Percentiles rank a stretch among this genome's conserved stretches.
Conservation (phyloP, 176 grass and related monocot genomes). For the Miscanthus lutarioriparius region DNA sequence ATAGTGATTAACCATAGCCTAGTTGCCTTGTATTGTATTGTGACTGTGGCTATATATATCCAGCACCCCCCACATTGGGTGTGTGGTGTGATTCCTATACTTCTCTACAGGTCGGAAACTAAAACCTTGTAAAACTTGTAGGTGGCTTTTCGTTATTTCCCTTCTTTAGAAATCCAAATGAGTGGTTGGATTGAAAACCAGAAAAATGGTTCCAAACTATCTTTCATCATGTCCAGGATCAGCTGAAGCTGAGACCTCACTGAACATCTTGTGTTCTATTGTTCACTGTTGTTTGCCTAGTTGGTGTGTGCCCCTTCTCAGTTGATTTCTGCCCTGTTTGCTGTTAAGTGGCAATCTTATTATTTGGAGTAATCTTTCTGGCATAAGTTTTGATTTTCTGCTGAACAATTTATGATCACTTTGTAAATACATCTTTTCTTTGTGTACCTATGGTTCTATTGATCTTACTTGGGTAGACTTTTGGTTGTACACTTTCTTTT, state of each 20-base stretch:
- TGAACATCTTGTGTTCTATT: neutral
- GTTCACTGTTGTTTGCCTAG: neutral
- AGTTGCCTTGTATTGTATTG: too few species aligned
- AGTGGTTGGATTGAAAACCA: neutral
- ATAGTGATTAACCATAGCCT: too few species aligned
- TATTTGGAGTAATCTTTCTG: neutral
- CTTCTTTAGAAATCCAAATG: neutral
- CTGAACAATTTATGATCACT: constrained; percentile 24
- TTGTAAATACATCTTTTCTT: neutral
- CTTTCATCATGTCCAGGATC: constrained; percentile 17
- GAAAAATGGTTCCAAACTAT: neutral
- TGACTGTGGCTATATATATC: too few species aligned
- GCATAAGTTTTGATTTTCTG: neutral
- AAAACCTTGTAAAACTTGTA: neutral
- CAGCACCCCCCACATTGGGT: too few species aligned
- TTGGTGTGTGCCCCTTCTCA: neutral
- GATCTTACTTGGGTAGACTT: neutral
- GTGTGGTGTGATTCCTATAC: too few species aligned
- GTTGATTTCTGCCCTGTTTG: constrained; percentile 25
- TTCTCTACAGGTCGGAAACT: neutral
- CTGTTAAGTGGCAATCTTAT: neutral
- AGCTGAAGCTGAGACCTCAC: constrained; percentile 1
- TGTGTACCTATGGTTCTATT: neutral
- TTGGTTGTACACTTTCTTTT: neutral
- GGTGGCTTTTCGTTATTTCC: too few species aligned